Evolutionary conservation across 495 filamentous ascomycete species (phyloP), one percentile per base, ranked within the genome.

Genomic region (Aspergillus biplanus): DNA sequence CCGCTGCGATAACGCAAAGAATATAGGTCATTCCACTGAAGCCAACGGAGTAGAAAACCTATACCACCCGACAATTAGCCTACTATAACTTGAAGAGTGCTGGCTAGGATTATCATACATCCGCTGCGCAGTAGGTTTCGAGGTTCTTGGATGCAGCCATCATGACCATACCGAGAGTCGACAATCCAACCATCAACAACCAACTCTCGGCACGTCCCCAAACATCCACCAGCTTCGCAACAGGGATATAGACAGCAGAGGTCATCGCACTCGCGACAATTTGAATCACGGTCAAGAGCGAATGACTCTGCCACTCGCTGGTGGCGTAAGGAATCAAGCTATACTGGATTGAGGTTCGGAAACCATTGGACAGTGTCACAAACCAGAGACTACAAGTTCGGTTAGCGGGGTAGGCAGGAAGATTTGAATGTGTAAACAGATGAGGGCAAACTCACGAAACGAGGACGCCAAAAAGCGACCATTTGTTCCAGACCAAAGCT

Each of bases 211-310:
- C 59, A 70, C 85, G 68, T 58, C 87, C 88, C 80, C 84, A 90
- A 31, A 87, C 73, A 66, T 91, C 86, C 64, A 90, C 73, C 52
- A 90, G 74, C 71, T 90, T 89, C 49, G 87, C 87, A 15, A 89
- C 71, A 0, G 87, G 81, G 33, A 90, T 75, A 59, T 85, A 87
- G 47, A 79, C 72, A 18, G 89, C 76, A 59, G 87, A 89, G 55
- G 81, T 83, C 58, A 89, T 84, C 56, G 88, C 63, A 64, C 65
- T 65, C 16, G 66, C 65, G 34, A 79, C 64, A 53, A 77, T 65
- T 6, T 65, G 64, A 15, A 75, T 73, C 5, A 71, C 65, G 32
- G 64, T 72, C 6, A 72, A 65, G 2, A 79, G 72, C 3, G 75
- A 76, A 32, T 79, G 77, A 7, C 67, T 42, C 16, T 65, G 57